These are phyloP conservation scores for Lagenidium giganteum DNA, from an alignment of 352 stramenopile genomes.

Conservation along the genomic window DNA sequence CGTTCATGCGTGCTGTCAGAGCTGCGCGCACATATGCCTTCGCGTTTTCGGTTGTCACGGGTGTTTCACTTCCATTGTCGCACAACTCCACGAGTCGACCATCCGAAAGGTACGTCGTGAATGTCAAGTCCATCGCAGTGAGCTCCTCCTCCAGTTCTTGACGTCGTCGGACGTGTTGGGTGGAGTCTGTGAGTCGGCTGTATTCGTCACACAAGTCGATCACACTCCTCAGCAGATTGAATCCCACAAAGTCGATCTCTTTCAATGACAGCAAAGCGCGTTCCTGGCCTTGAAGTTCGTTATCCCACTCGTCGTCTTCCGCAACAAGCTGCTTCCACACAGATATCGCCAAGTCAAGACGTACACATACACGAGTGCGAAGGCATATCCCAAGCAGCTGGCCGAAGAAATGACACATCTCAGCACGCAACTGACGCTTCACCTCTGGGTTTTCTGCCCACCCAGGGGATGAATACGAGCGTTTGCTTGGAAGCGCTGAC, in stretches of 20 bases:
- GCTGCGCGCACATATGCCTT: slow-evolving; percentile 38
- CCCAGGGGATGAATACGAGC: background rate
- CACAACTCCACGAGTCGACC: slow-evolving; percentile 42
- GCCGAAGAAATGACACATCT: slow-evolving; percentile 89
- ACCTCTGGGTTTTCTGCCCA: slow-evolving; percentile 34
- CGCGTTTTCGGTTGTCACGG: slow-evolving; percentile 46
- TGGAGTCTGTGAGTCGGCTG: background rate
- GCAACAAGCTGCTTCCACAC: slow-evolving; percentile 75
- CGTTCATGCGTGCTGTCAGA: slow-evolving; percentile 31
- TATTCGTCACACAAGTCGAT: slow-evolving; percentile 21
- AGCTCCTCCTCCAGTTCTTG: slow-evolving; percentile 38
- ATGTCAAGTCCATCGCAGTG: slow-evolving; percentile 58
- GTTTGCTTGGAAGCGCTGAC: background rate
- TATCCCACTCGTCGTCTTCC: slow-evolving; percentile 16
- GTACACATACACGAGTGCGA: slow-evolving; percentile 71
- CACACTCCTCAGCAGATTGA: slow-evolving; percentile 49
- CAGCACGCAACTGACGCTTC: slow-evolving; percentile 51
- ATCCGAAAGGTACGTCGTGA: slow-evolving; percentile 74
- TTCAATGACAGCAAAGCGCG: slow-evolving; percentile 38
- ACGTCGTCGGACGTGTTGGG: background rate
- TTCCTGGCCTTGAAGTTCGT: slow-evolving; percentile 12
- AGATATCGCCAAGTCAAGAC: slow-evolving; percentile 58
- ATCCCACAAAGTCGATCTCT: slow-evolving; percentile 60
- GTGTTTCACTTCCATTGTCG: slow-evolving; percentile 20
- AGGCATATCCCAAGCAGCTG: slow-evolving; percentile 88